Evolutionary conservation across 768 basidiomycete species (phyloP).

Genomic region (Macrolepiota albuminosa): DNA sequence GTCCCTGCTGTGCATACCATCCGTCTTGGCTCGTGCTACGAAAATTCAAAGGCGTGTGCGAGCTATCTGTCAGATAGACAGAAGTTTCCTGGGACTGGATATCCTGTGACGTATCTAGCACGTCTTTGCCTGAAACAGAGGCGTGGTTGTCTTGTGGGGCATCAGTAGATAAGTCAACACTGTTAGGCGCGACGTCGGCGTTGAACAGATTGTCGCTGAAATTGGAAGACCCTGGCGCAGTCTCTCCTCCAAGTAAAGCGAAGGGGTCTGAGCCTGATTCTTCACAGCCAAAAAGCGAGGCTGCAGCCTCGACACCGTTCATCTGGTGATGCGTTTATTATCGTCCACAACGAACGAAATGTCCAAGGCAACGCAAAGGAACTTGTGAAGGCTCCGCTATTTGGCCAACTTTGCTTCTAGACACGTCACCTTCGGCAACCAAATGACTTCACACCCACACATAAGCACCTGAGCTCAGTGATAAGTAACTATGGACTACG

Average conservation of each 20-base stretch:
- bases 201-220: slow-evolving; percentile 15
- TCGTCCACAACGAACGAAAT: slow-evolving; percentile 6
- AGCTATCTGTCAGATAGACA: slow-evolving; percentile 5
- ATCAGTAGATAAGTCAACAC: slow-evolving; percentile 8
- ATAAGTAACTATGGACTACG: slow-evolving; percentile 1
- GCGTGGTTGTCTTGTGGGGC: background rate
- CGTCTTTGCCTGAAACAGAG: background rate
- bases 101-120: slow-evolving; percentile 15
- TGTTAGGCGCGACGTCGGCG: slow-evolving; percentile 8
- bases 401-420: slow-evolving; percentile 32
- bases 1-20: slow-evolving; percentile 24
- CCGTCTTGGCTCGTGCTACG: slow-evolving; percentile 20
- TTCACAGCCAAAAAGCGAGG: slow-evolving; percentile 71
- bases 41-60: slow-evolving; percentile 7
- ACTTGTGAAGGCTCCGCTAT: slow-evolving; percentile 20
- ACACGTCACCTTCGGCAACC: slow-evolving; percentile 28
- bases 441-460: background rate
- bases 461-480: background rate
- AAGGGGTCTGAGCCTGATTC: slow-evolving; percentile 62
- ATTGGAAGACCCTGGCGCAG: slow-evolving; percentile 18
- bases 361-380: slow-evolving; percentile 1
- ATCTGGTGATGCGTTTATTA: slow-evolving; percentile 27
- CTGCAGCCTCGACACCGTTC: slow-evolving; percentile 72
- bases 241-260: slow-evolving; percentile 45
- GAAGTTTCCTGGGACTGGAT: slow-evolving; percentile 15